Conservation (phyloP, 2,329 filamentous ascomycete species). For the Cladosporium sp. region DNA sequence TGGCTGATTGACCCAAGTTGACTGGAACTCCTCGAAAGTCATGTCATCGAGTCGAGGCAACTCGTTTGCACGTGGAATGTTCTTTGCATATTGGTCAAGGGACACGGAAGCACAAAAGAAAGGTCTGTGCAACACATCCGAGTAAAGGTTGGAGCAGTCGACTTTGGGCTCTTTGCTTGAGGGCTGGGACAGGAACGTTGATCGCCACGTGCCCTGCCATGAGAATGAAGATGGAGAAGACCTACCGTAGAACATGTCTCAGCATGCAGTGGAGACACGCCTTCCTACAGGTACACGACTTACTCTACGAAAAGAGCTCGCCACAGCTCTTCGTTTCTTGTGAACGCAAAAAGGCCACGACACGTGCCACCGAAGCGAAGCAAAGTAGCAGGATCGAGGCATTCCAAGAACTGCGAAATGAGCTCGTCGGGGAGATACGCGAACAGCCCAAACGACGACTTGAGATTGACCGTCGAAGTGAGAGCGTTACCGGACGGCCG, state of each 20-base stretch:
- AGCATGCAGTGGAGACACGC: constrained; percentile 32
- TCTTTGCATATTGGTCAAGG: constrained; percentile 65
- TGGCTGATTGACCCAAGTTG: constrained; percentile 74
- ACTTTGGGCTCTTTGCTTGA: constrained; percentile 58
- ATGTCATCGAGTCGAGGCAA: constrained; percentile 72
- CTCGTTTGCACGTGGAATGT: constrained; percentile 72
- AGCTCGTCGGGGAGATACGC: constrained; percentile 77
- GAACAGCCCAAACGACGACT: constrained; percentile 66
- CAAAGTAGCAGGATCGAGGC: constrained; percentile 65
- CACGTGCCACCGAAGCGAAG: constrained; percentile 73
- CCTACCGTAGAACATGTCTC: constrained; percentile 38
- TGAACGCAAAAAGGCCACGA: constrained; percentile 84
- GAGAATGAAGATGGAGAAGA: constrained; percentile 51
- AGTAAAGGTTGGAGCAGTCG: constrained; percentile 78
- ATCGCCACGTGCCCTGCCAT: constrained; percentile 85
- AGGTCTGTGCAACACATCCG: constrained; percentile 84
- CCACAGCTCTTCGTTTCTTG: constrained; percentile 84
- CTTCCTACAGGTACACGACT: constrained; percentile 47
- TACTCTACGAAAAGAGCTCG: constrained; percentile 82
- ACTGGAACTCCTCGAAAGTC: constrained; percentile 70
- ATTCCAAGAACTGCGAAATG: constrained; percentile 73
- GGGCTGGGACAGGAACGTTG: constrained; percentile 68
- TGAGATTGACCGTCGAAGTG: constrained; percentile 66
- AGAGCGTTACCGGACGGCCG: constrained; percentile 87
- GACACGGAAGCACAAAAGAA: constrained; percentile 83